Base-by-base conservation (phyloP, 306 rosid genomes). In the Quercus cerris region DNA sequence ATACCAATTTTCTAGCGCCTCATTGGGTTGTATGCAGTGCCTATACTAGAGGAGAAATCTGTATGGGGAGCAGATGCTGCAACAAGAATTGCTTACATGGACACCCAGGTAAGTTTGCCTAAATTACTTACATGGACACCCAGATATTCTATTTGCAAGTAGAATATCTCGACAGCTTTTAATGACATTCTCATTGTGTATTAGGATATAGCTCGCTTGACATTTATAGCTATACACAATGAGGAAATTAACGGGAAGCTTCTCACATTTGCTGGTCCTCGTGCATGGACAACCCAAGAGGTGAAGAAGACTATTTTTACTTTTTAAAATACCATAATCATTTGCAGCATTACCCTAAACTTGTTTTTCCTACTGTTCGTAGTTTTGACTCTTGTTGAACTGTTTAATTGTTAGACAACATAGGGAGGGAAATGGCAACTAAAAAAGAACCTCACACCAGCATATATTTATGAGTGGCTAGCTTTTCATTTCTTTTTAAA, bases 11-110 rank as follows among this genome's bases (percentile, higher is more conserved):
- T 84, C 54, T 80, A 94, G 97, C 97, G 99, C 38, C 93, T 93
- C 79, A 91, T 95, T 52, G 98, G 99, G 46, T 96, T 93, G 89
- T 91, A 95, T 77, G 99, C 98, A 0, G 98, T 95, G 59, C 98
- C 99, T 56, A 93, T 93, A 67, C 87, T 95, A 4, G 98, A 95
- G 83, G 98, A 95, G 81, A 95, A 93, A 81, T 95, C 98, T 46
- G 98, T 93, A 70, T 95, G 99, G 99, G 99, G 98, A 71, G 93
- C 99, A 0, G 99, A 93, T 75, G 99, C 98, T 67, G 97, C 99
- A n/a, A 95, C 99, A 75, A 83, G 98, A 87, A 95, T 95, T 75
- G 97, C 98, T 68, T 93, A 95, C 88, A 95, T 95, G 99, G 99
- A 95, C 78, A 95, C 98, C 44, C 99, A 93, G 94, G 97, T 94